Conservation (phyloP, 352 stramenopile genomes). For the Thraustochytrium striatum region DNA sequence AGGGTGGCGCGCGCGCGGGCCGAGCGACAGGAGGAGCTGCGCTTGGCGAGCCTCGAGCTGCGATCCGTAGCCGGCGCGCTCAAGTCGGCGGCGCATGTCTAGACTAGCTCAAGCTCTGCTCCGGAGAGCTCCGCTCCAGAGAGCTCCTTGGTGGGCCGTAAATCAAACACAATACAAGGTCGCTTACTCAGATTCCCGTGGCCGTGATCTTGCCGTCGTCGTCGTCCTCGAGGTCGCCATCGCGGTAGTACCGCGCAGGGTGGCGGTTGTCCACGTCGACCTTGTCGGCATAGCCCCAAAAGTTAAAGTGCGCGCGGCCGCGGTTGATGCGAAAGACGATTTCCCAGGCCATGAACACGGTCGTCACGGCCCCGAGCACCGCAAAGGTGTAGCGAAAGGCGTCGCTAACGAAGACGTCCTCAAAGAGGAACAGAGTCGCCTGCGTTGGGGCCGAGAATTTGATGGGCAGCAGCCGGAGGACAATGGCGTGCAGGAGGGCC, state of each 20-base stretch:
- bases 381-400: constrained; percentile 34
- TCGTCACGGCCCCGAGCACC: not conserved
- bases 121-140: too few relatives aligned
- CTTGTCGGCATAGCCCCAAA: not conserved
- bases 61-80: too few relatives aligned
- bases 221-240: constrained; percentile 3
- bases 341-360: not conserved
- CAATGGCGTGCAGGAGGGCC: constrained; percentile 4
- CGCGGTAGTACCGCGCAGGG: constrained; percentile 14
- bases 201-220: constrained; percentile 1
- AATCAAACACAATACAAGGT: not conserved
- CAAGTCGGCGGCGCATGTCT: too few relatives aligned
- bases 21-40: too few relatives aligned
- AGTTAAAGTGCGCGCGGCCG: constrained; percentile 5
- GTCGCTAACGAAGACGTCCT: not conserved
- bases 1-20: too few relatives aligned
- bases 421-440: constrained; percentile 1
- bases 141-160: too few relatives aligned
- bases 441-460: constrained; percentile 3
- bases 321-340: not conserved
- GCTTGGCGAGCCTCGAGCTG: too few relatives aligned
- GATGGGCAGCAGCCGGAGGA: constrained; percentile 9
- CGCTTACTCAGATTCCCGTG: not conserved
- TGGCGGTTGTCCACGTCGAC: constrained; percentile 27
- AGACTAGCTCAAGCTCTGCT: too few relatives aligned